phyloP scores from a whole-genome alignment of 2,329 filamentous ascomycete genomes.

The Neospermospora avenae region DNA sequence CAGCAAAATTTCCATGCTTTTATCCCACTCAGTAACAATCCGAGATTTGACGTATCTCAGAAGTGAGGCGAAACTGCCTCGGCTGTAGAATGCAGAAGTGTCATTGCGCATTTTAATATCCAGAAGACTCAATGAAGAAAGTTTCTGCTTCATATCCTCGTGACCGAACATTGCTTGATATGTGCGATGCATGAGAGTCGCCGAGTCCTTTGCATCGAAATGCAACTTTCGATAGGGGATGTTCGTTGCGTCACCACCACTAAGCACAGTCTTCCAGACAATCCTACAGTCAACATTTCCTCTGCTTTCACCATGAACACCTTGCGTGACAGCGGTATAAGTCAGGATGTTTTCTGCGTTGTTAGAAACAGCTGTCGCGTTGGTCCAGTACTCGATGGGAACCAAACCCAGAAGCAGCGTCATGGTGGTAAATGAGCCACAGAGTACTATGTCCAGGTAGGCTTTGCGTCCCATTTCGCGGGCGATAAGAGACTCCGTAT shows the following conservation, averaged over 20 bases:
- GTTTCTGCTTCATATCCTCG: background rate
- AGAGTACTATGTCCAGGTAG: constrained; percentile 1
- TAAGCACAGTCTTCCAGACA: constrained; percentile 2
- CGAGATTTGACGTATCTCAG: background rate
- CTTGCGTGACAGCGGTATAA: too few species aligned
- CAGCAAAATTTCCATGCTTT: background rate
- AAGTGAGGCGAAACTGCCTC: constrained; percentile 7
- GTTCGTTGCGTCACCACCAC: background rate
- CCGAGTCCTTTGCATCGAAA: constrained; percentile 2
- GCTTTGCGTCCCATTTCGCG: background rate
- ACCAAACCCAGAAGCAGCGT: constrained; percentile 13
- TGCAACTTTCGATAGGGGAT: background rate
- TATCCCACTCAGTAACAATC: constrained; percentile 7
- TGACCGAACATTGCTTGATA: constrained; percentile 11
- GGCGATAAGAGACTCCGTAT: constrained; percentile 11
- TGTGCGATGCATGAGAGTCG: background rate
- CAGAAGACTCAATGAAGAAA: constrained; percentile 1
- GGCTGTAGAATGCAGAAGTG: background rate
- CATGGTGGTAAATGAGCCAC: constrained; percentile 14
- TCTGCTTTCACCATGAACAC: background rate
- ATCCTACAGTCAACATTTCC: constrained; percentile 5
- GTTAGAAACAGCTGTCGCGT: background rate
- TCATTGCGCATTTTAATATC: background rate
- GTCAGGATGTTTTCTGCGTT: constrained; percentile 3
- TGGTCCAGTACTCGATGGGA: constrained; percentile 13